Evolutionary conservation across 345 rosid species (phyloP).

Genomic region (Camelina sativa): DNA sequence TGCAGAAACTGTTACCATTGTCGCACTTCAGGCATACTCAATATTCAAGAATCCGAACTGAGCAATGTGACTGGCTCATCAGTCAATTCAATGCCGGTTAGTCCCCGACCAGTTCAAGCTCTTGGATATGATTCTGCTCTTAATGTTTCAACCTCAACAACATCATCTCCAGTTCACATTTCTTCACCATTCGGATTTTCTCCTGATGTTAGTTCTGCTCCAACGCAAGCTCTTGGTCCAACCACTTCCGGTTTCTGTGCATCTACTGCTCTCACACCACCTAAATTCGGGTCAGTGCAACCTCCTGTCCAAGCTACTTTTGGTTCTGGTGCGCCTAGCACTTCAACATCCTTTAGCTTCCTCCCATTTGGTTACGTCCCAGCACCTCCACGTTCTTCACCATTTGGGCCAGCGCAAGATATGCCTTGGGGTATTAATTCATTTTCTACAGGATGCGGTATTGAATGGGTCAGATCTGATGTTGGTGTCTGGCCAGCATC

Average conservation of each 20-base stretch:
- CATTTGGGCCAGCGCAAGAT: too few species aligned
- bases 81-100: neutral
- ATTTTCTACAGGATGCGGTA: too few species aligned
- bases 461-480: too few species aligned
- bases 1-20: slow-evolving; percentile 17
- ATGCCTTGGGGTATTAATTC: too few species aligned
- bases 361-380: too few species aligned
- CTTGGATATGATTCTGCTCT: neutral
- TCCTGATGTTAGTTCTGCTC: neutral
- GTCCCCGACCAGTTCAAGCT: slow-evolving; percentile 7
- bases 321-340: neutral
- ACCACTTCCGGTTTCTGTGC: too few species aligned
- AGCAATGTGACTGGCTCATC: slow-evolving; percentile 12
- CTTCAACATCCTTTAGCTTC: too few species aligned
- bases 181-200: neutral
- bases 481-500: too few species aligned
- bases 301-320: neutral
- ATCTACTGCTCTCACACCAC: neutral
- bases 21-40: neutral
- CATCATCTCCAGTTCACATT: neutral
- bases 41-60: slow-evolving; percentile 16
- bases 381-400: too few species aligned
- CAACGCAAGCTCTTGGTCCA: slow-evolving; percentile 1
- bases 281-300: neutral
- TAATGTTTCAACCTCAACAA: slow-evolving; percentile 10